Evolutionary conservation across 1,284 basidiomycete species (phyloP).

Genomic region (Puccinia sorghi): DNA sequence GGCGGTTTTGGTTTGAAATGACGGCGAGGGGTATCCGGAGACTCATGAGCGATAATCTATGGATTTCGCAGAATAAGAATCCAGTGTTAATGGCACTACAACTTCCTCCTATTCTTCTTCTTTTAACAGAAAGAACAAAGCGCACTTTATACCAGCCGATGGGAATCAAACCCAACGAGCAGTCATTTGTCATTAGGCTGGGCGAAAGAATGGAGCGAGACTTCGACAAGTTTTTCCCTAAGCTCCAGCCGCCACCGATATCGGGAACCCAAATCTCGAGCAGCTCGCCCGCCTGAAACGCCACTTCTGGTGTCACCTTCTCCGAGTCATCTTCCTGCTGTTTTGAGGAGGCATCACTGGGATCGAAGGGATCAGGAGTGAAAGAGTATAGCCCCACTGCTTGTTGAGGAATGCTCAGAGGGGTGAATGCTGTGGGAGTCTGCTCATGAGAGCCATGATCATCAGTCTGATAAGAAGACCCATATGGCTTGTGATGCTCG

Average conservation of each 20-base stretch:
- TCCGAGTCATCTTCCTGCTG: slow-evolving; percentile 6
- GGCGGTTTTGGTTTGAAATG: background rate
- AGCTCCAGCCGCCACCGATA: slow-evolving; percentile 17
- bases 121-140: background rate
- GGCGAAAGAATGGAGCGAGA: background rate
- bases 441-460: background rate
- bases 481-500: too few species aligned
- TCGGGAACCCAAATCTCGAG: slow-evolving; percentile 20
- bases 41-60: background rate
- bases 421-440: background rate
- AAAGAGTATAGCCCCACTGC: slow-evolving; percentile 19
- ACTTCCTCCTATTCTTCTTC: background rate
- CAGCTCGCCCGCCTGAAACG: background rate
- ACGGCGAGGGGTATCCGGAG: background rate
- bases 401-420: slow-evolving; percentile 22
- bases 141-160: slow-evolving; percentile 37
- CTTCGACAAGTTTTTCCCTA: slow-evolving; percentile 6
- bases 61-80: background rate
- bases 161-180: slow-evolving; percentile 11
- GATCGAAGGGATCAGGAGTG: background rate
- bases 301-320: slow-evolving; percentile 10
- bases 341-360: background rate
- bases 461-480: background rate
- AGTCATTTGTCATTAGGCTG: background rate
- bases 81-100: background rate